Evolutionary conservation across 2,329 filamentous ascomycete species (phyloP), one percentile per base, ranked within the genome.

Genomic region (Zasmidium citrigriseum): DNA sequence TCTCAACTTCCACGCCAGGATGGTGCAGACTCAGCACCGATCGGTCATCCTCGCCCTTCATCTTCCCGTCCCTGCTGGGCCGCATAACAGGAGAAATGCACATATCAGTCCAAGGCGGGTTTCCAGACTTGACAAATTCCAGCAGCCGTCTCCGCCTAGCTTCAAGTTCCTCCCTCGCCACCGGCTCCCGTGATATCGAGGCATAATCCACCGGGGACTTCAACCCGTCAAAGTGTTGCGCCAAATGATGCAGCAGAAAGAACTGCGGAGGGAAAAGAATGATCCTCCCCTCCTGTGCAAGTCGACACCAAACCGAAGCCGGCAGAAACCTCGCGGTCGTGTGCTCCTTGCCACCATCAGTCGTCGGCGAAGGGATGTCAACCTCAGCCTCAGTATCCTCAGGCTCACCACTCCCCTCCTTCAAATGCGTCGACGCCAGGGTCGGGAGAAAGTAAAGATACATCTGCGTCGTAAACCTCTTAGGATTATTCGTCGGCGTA

Each of bases 401-500:
- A 69, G 67, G 66, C 62, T 44, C 69, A 64, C 54, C 57, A 12
- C 56, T 55, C 7, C 63, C 60, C 34, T 69, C 24, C 56, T 58
- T 52, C n/a, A 68, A 11, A 4, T 67, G 68, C 64, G 78, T 71
- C 65, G 78, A 64, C 48, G 75, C 50, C 24, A 68, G 56, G 1
- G 70, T 68, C 0, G 92, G 92, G 2, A 97, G 82, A 74, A 96
- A 88, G 75, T 96, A 96, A 11, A 98, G 74, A 76, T 98, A 99
- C 93, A 98, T 98, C 72, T 97, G 93, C 0, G 93, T 97, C 0
- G 90, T 91, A 77, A 96, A 99, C 47, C 95, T 84, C 67, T 88
- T 91, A 0, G 86, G 83, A 1, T 88, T 78, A 61, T 84, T 86
- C 0, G 80, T 75, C 0, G 93, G 93, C 2, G 95, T 98, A 56